These are phyloP conservation scores for Agastache rugosa DNA, from an alignment of 257 asterid species.

Conservation along the genomic window DNA sequence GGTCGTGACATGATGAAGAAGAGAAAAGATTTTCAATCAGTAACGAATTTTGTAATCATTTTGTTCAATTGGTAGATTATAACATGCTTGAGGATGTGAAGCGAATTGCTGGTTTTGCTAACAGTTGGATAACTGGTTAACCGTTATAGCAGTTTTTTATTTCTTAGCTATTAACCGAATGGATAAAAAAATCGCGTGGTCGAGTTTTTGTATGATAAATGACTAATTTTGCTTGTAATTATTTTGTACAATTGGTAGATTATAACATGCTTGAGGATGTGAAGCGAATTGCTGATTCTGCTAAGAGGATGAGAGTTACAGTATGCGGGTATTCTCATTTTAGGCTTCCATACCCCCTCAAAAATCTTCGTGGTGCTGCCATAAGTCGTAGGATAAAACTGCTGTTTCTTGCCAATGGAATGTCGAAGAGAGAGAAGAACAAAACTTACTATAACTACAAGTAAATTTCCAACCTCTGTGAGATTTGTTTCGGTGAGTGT, in stretches of 20 bases:
- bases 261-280: conserved; percentile 90
- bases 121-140: too few species aligned
- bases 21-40: background rate
- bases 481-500: background rate
- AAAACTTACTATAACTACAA: conserved; percentile 58
- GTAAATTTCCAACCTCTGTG: conserved; percentile 36
- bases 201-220: too few species aligned
- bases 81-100: conserved; percentile 91
- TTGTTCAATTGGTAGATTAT: conserved; percentile 59
- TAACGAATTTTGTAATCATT: background rate
- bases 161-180: too few species aligned
- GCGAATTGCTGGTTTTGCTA: conserved; percentile 84
- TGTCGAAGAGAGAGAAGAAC: conserved; percentile 76
- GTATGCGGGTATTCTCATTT: conserved; percentile 52
- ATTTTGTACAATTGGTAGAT: conserved; percentile 51
- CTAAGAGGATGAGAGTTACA: conserved; percentile 66
- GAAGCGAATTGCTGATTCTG: conserved; percentile 87
- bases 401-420: conserved; percentile 65
- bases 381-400: conserved; percentile 60
- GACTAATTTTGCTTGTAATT: background rate
- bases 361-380: conserved; percentile 72
- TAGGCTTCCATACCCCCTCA: conserved; percentile 64
- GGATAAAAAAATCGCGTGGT: too few species aligned
- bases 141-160: too few species aligned
- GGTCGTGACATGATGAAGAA: background rate